Evolutionary conservation across 23 red algal genomes (phyloP).

Genomic region (Gracilaria caudata): DNA sequence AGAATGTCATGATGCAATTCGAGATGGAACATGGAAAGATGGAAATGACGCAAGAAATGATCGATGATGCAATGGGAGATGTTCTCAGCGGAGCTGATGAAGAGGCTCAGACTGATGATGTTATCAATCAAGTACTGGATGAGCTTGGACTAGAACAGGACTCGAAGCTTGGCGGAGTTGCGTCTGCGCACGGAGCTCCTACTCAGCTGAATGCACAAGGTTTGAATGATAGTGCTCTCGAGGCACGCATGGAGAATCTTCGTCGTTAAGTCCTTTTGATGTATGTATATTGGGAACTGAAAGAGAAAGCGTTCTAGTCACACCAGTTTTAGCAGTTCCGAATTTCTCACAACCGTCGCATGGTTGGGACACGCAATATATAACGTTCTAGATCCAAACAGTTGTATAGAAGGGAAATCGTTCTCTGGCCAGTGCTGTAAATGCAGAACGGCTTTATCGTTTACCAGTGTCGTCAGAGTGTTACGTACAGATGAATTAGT

Average conservation of each 20-base stretch:
- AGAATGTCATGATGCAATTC: slow-evolving; percentile 91
- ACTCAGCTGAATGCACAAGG: slow-evolving; percentile 30
- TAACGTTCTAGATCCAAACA: background rate
- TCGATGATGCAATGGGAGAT: slow-evolving; percentile 89
- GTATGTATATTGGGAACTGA: background rate
- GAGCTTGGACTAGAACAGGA: slow-evolving; percentile 90
- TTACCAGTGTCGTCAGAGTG: background rate
- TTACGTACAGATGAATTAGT: too few species aligned
- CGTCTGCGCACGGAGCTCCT: slow-evolving; percentile 31
- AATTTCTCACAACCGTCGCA: background rate
- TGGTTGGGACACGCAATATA: background rate
- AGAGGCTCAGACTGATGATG: slow-evolving; percentile 86
- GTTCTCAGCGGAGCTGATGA: slow-evolving; percentile 74
- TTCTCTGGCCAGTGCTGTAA: background rate
- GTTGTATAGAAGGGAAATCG: background rate
- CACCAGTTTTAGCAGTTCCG: background rate
- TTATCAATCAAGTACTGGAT: slow-evolving; percentile 94
- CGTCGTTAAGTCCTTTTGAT: slow-evolving; percentile 51
- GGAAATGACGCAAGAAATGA: slow-evolving; percentile 99
- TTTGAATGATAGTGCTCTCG: slow-evolving; percentile 53
- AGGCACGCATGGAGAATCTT: slow-evolving; percentile 80
- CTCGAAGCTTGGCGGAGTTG: slow-evolving; percentile 73
- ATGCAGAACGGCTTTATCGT: background rate
- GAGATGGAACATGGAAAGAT: slow-evolving; percentile 92
- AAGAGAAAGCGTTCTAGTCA: background rate